Conservation (phyloP, 306 rosid species). For the Prunus fruticosa region DNA sequence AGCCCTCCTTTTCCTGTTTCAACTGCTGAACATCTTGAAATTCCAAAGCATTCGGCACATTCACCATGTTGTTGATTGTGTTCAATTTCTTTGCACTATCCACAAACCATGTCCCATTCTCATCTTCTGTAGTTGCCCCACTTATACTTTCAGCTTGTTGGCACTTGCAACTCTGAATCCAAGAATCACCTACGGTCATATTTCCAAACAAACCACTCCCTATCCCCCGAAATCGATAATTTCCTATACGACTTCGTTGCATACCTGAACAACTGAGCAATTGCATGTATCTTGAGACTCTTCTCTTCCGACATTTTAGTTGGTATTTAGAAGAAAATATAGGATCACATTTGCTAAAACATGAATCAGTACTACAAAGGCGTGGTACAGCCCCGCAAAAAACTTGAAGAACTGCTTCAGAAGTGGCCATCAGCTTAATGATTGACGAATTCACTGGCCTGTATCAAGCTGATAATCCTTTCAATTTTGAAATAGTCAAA, state of each 20-base stretch:
- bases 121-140: constrained; percentile 40
- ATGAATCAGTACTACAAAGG: constrained; percentile 26
- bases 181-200: constrained; percentile 8
- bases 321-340: constrained; percentile 16
- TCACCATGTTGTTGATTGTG: constrained; percentile 29
- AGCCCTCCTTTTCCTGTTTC: constrained; percentile 46
- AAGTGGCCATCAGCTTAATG: constrained; percentile 38
- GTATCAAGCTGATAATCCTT: constrained; percentile 7
- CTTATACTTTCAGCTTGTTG: constrained; percentile 46
- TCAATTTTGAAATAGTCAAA: background rate
- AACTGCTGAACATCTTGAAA: constrained; percentile 51
- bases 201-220: constrained; percentile 25
- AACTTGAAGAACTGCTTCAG: constrained; percentile 51
- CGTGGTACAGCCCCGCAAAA: constrained; percentile 44
- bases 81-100: constrained; percentile 40
- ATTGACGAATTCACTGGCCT: constrained; percentile 9
- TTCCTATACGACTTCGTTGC: constrained; percentile 21
- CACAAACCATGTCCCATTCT: constrained; percentile 46
- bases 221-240: constrained; percentile 27
- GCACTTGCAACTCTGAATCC: constrained; percentile 57
- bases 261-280: constrained; percentile 31
- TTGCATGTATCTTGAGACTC: constrained; percentile 30
- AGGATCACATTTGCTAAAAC: constrained; percentile 26
- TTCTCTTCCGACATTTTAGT: constrained; percentile 41
- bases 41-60: constrained; percentile 34